Base-by-base conservation (phyloP, 192 early-diverging fungal genomes). In the Nowakowskiella sp. region DNA sequence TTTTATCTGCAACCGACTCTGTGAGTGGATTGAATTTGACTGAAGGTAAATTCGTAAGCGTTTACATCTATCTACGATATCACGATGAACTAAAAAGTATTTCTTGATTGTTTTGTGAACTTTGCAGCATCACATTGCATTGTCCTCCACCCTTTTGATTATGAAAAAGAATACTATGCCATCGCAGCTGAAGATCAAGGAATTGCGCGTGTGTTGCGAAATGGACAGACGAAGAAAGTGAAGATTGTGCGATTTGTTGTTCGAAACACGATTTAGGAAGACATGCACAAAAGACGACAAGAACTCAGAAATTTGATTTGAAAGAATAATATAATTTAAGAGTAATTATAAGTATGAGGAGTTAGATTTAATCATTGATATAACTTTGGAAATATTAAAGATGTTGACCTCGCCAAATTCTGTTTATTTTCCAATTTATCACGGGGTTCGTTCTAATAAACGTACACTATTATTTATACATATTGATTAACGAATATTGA, bases 1-100 rank as follows among this genome's bases (percentile, higher is more conserved):
- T 59, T 27, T 51, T 59, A 19, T 59, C 57, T 8, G 57, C 57
- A 27, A 55, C 26, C 21, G 57, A 59, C 31, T 59, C 57, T 39
- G 57, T 59, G 1, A 59, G 57, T 48, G 57, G 57, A 7, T 42
- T 59, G 31, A 59, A 59, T 23, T 52, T 59, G 57, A 59, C 56
- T 1, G 56, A 57, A 57, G 56, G 56, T 57, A 9, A 53, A n/a
- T n/a, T n/a, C n/a, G n/a, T n/a, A n/a, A n/a, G 51, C 7, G 8
- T 53, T 53, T 42, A 10, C 48, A 1, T 5, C 24, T 25, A n/a
- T n/a, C n/a, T n/a, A n/a, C n/a, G n/a, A n/a, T n/a, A 19, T 49
- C 23, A n/a, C 10, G 13, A 16, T 49, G 6, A 5, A 21, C 24
- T 26, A 25, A 49, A 30, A 28, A 49, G 5, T 19, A 33, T 0